Conservation (phyloP, 2,329 filamentous ascomycete species). For the Neonectria ditissima region DNA sequence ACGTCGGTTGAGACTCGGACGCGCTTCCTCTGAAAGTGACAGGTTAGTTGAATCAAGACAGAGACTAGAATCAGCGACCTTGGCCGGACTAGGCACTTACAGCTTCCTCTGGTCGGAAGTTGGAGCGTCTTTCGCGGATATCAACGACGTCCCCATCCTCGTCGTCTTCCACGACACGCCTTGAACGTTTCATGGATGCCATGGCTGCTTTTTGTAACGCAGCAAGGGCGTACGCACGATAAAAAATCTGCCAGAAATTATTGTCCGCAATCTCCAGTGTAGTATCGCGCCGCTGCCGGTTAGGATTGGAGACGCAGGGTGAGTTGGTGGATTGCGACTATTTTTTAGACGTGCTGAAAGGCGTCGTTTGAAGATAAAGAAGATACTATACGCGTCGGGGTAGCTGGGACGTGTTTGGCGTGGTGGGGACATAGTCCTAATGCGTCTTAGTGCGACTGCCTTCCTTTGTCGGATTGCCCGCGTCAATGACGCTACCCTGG, state of each 20-base stretch:
- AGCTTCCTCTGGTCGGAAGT: slow-evolving; percentile 51
- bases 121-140: slow-evolving; percentile 56
- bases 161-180: slow-evolving; percentile 51
- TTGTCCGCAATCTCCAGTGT: background rate
- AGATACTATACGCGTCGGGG: slow-evolving; percentile 41
- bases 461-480: background rate
- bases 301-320: background rate
- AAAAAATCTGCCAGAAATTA: background rate
- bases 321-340: background rate
- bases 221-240: slow-evolving; percentile 13
- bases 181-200: slow-evolving; percentile 57
- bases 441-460: slow-evolving; percentile 28
- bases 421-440: slow-evolving; percentile 10
- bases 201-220: slow-evolving; percentile 38
- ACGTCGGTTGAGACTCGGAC: slow-evolving; percentile 48
- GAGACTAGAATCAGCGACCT: background rate
- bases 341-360: background rate
- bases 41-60: background rate
- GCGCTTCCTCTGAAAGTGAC: slow-evolving; percentile 47
- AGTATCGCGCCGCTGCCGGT: background rate
- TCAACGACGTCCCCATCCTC: slow-evolving; percentile 50
- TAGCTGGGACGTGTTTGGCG: slow-evolving; percentile 32
- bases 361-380: slow-evolving; percentile 5
- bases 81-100: slow-evolving; percentile 50
- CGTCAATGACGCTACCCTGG: slow-evolving; percentile 9